Evolutionary conservation across 1,139 yeast genomes (phyloP).

Genomic region (Torulaspora globosa): DNA sequence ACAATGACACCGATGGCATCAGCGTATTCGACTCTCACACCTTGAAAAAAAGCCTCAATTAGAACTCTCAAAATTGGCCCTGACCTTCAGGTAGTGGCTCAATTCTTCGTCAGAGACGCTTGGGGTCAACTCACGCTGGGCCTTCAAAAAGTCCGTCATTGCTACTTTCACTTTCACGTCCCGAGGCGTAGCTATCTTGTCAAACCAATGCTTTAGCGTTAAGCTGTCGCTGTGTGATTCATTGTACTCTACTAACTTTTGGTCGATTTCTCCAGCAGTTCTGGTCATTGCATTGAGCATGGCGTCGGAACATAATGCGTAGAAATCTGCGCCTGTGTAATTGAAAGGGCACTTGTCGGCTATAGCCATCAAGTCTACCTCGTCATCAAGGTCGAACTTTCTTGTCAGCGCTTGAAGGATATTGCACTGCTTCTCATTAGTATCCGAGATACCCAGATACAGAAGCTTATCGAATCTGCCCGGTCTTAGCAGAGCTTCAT

Average conservation of each 20-base stretch:
- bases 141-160: constrained; percentile 69
- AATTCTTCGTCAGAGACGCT: constrained; percentile 87
- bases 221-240: constrained; percentile 40
- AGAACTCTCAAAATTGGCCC: constrained; percentile 62
- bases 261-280: constrained; percentile 72
- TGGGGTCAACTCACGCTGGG: constrained; percentile 68
- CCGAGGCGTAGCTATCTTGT: constrained; percentile 62
- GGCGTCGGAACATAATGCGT: constrained; percentile 91
- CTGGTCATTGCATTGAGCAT: constrained; percentile 95
- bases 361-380: constrained; percentile 56
- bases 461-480: constrained; percentile 95
- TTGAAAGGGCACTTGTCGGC: constrained; percentile 79
- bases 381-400: constrained; percentile 61
- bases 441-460: constrained; percentile 87
- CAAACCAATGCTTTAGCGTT: constrained; percentile 88
- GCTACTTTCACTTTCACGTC: constrained; percentile 70
- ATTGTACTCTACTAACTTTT: constrained; percentile 55
- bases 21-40: too few relatives aligned
- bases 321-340: constrained; percentile 95
- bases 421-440: constrained; percentile 81
- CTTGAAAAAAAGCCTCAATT: too few relatives aligned
- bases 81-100: constrained; percentile 69
- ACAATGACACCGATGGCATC: too few relatives aligned
- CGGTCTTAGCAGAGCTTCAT: constrained; percentile 89
- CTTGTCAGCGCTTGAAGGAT: constrained; percentile 85